Percentiles rank a stretch among this genome's conserved stretches.
phyloP scores from a whole-genome alignment of 257 asterid genomes.

The Fraxinus excelsior region DNA sequence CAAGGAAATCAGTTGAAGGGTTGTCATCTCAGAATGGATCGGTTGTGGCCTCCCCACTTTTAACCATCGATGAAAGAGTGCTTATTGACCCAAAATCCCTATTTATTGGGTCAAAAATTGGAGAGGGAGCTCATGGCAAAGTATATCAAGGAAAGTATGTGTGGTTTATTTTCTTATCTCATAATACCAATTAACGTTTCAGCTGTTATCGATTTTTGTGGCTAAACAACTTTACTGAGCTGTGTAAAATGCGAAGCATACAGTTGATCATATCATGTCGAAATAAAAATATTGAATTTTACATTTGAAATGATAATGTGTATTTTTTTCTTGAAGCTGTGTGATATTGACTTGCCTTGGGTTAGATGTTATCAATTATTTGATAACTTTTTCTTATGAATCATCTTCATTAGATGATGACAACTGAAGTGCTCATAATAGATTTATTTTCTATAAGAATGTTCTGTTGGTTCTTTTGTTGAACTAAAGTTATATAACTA shows the following conservation, averaged over 20 bases:
- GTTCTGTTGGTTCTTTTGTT: constrained; percentile 17
- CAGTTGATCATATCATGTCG: background rate
- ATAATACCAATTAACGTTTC: background rate
- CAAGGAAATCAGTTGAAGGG: constrained; percentile 53
- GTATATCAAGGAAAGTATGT: constrained; percentile 94
- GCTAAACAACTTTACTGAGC: constrained; percentile 6
- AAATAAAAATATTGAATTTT: background rate
- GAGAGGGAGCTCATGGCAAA: constrained; percentile 99
- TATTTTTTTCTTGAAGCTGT: constrained; percentile 6
- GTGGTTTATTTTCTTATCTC: constrained; percentile 14
- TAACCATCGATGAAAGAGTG: constrained; percentile 69
- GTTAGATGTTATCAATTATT: constrained; percentile 12
- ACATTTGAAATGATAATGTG: constrained; percentile 17
- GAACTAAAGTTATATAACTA: background rate
- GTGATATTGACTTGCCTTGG: constrained; percentile 9
- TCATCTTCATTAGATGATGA: background rate
- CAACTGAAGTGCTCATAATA: background rate
- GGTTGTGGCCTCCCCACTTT: constrained; percentile 35
- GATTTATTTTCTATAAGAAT: background rate
- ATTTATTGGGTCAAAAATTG: constrained; percentile 83
- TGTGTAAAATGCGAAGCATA: constrained; percentile 8
- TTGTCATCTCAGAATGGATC: constrained; percentile 62
- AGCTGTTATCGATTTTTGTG: background rate
- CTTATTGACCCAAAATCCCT: constrained; percentile 83
- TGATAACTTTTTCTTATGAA: constrained; percentile 11